Base-by-base conservation (phyloP, 2,329 filamentous ascomycete species). In the Fusarium mangiferae region DNA sequence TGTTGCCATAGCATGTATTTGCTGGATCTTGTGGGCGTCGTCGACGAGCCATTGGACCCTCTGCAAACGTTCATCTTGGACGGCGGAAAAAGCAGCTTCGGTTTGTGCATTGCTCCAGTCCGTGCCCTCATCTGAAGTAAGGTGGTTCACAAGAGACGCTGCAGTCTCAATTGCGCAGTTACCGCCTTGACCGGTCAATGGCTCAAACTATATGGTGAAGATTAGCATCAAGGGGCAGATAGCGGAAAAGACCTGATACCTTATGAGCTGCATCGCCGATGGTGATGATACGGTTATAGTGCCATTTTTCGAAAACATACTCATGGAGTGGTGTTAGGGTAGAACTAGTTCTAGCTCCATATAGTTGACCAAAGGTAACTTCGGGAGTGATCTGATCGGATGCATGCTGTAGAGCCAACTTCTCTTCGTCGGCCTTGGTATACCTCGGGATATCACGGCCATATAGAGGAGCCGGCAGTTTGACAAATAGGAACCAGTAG, bases 211-310 rank as follows among this genome's bases (percentile, higher is more conserved):
- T 0, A 2, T 5, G 3, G 1, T 2, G 1, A 3, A 1, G 9
- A 4, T 68, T 17, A 67, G 45, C 3, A 10, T 12, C 1, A 7
- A 1, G 3, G 8, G 10, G 22, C 5, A n/a, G 1, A 15, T 9
- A 20, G 1, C 9, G 3, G 17, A 4, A 3, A 10, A 15, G 5
- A 5, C 10, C 6, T 5, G 0, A 9, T 67, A 67, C 68, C 41
- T 71, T 72, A 13, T 71, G 68, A 11, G 68, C 62, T 0, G 68
- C 68, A 30, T 71, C 68, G 1, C 68, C 68, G 5, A 72, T 51
- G 0, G 51, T 68, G 1, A 72, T 57, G 0, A 59, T 68, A 0
- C 68, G 62, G 13, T 57, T 56, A 1, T 54, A 71, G 7, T 72
- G 30, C 68, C 68, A 72, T 18, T 30, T 62, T 2, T 66, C 17